Evolutionary conservation across 2,329 filamentous ascomycete genomes (phyloP).

Genomic region (Phoma sp.): DNA sequence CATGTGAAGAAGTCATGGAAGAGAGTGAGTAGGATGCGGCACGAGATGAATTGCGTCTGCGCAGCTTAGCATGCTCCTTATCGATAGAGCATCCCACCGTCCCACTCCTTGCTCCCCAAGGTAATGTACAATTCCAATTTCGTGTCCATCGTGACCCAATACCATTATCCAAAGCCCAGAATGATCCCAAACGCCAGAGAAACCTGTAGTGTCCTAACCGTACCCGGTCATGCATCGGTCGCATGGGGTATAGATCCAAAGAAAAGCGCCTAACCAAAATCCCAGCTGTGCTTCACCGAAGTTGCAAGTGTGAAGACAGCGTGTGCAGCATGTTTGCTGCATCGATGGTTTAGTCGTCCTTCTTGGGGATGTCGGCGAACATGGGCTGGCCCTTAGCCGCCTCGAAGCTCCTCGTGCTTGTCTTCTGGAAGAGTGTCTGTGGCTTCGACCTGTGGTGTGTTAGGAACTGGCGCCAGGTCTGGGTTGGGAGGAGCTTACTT

Average conservation of each 20-base stretch:
- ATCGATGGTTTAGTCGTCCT: slow-evolving; percentile 16
- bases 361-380: slow-evolving; percentile 49
- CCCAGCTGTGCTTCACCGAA: slow-evolving; percentile 7
- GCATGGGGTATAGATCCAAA: slow-evolving; percentile 22
- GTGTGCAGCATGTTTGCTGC: slow-evolving; percentile 3
- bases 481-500: slow-evolving; percentile 50
- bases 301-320: slow-evolving; percentile 8
- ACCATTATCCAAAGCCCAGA: slow-evolving; percentile 1
- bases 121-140: slow-evolving; percentile 14
- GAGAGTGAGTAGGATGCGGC: slow-evolving; percentile 20
- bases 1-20: slow-evolving; percentile 36
- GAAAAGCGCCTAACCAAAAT: slow-evolving; percentile 18
- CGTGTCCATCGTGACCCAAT: slow-evolving; percentile 23
- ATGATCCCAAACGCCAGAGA: slow-evolving; percentile 14
- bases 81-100: slow-evolving; percentile 17
- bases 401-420: slow-evolving; percentile 51
- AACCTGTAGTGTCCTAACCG: slow-evolving; percentile 1
- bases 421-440: slow-evolving; percentile 52
- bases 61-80: slow-evolving; percentile 30
- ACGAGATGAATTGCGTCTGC: slow-evolving; percentile 18
- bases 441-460: slow-evolving; percentile 45
- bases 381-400: slow-evolving; percentile 42
- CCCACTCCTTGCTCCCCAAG: slow-evolving; percentile 11
- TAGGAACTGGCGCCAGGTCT: slow-evolving; percentile 12
- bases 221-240: slow-evolving; percentile 14